Conservation (phyloP, 23 red algal genomes). For the Gracilaria domingensis region DNA sequence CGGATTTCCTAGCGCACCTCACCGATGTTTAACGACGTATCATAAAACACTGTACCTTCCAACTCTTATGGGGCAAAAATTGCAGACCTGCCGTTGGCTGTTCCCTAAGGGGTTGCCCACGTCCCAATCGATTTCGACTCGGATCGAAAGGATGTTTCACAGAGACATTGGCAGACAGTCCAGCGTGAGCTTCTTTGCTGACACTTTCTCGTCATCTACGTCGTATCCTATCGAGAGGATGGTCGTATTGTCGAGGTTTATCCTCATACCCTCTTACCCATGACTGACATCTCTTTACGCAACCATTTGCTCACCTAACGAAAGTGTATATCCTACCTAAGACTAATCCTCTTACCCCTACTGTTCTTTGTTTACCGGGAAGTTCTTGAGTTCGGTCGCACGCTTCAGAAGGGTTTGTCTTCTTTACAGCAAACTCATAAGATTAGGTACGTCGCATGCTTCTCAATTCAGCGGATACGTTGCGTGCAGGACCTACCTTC, state of each 20-base stretch:
- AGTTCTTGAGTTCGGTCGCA: not conserved
- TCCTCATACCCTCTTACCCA: not conserved
- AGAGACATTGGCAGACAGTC: not conserved
- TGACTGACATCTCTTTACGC: slow-evolving; percentile 14
- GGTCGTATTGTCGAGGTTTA: not conserved
- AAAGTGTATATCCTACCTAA: not conserved
- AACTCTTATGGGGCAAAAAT: not conserved
- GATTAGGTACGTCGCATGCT: too few relatives aligned
- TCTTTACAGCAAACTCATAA: not conserved
- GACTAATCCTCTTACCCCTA: not conserved
- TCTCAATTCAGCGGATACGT: too few relatives aligned
- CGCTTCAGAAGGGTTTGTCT: not conserved
- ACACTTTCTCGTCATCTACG: not conserved
- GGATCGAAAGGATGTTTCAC: slow-evolving; percentile 5
- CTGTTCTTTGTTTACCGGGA: too few relatives aligned
- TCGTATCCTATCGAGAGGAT: not conserved
- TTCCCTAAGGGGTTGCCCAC: not conserved
- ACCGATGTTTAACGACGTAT: not conserved
- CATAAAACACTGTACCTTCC: not conserved
- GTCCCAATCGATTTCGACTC: slow-evolving; percentile 1
- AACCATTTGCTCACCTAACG: not conserved
- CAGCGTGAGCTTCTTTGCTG: not conserved
- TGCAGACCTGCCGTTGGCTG: not conserved
- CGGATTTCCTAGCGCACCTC: not conserved
- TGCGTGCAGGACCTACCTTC: not conserved